Base-by-base conservation (phyloP, 2,329 filamentous ascomycete species). In the Colletotrichum camelliae region DNA sequence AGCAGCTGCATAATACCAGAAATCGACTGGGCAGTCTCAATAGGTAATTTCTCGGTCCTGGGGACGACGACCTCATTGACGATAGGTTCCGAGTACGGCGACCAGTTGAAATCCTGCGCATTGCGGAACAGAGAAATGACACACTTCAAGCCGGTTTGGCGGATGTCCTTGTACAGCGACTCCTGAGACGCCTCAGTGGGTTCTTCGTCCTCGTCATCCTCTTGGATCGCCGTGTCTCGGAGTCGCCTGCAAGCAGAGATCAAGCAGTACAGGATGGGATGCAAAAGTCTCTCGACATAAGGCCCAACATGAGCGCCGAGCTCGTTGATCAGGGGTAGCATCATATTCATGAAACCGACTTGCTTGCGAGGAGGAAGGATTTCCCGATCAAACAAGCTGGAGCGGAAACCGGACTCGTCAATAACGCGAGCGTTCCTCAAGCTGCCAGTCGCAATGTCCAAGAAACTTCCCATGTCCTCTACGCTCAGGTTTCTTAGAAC, bases 271-370 rank as follows among this genome's bases (percentile, higher is more conserved):
- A 98, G 86, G 1, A 97, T 89, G 1, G 95, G 91, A 79, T 96
- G 93, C 77, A 96, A 88, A 6, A 98, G 88, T 15, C 89, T 90
- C 18, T 90, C 87, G 65, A 93, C 90, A 79, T 94, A 96, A 1
- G 92, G 90, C 4, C 88, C 84, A 70, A 97, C 91, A 70, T 93
- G 93, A 7, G 90, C 92, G 69, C 96, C 95, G 43, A 98, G 90
- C 69, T 97, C 95, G 73, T 94, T 94, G 75, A 98, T 92, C 82
- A 98, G 92, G 13, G 96, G 93, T 75, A 96, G 93, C 66, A 97
- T 89, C 95, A 98, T 97, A 82, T 97, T 98, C 67, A 98, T 87
- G 82, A 98, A 92, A 87, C 97, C 97, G 74, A 97, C 91, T 83
- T 98, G 96, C 83, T 96, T 97, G 80, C 96, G 92, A 13, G 90